phyloP scores from a whole-genome alignment of 2,329 filamentous ascomycete species.

The Phaeosphaeria sp. region DNA sequence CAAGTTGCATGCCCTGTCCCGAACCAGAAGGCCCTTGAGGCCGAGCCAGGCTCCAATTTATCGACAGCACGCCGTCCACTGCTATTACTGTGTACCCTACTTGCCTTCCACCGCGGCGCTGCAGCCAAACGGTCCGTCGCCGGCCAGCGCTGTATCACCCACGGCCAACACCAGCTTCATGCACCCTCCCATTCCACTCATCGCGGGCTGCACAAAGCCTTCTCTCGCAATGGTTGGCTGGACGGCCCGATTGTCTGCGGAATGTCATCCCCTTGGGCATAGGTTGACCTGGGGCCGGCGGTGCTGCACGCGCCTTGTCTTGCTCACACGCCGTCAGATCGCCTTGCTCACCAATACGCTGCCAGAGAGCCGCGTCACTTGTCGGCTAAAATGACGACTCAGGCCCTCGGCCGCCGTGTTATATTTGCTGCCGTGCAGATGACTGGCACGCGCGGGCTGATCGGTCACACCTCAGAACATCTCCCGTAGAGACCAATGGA shows the following conservation, averaged over 20 bases:
- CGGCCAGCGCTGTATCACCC: neutral
- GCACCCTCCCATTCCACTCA: neutral
- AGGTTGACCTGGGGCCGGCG: constrained; percentile 19
- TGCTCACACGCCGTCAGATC: constrained; percentile 6
- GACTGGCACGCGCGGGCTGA: constrained; percentile 13
- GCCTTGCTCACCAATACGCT: constrained; percentile 5
- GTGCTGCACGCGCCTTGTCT: constrained; percentile 11
- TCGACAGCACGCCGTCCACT: constrained; percentile 7
- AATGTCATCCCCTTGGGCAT: constrained; percentile 6
- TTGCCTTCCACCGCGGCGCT: constrained; percentile 1
- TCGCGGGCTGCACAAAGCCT: neutral
- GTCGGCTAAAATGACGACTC: constrained; percentile 25
- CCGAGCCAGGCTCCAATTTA: constrained; percentile 31
- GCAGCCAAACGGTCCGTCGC: constrained; percentile 8
- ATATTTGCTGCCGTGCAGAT: constrained; percentile 10
- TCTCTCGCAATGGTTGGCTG: neutral
- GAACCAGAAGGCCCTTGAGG: constrained; percentile 31
- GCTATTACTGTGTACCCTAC: no score
- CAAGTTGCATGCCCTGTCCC: constrained; percentile 19
- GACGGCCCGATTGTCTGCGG: constrained; percentile 7
- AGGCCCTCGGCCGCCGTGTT: constrained; percentile 19
- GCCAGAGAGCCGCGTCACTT: constrained; percentile 17
- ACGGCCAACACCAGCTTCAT: constrained; percentile 1
- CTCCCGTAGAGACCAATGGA: constrained; percentile 13
- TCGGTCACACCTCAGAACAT: constrained; percentile 16